Conservation (phyloP, 371 early-diverging fungal genomes). For the Aphelidium insulamus region DNA sequence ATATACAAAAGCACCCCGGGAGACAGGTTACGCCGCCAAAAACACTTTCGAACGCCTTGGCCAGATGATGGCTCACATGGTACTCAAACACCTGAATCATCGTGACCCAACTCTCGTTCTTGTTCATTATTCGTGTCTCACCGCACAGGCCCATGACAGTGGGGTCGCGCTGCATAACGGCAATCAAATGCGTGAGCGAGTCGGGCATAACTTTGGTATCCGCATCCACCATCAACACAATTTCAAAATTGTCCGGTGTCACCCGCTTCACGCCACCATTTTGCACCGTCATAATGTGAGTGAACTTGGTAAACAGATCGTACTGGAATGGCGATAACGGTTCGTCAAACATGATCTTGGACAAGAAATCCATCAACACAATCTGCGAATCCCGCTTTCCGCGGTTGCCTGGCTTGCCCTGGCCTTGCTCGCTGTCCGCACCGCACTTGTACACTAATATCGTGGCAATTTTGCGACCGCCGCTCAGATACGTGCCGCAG, state of each 20-base stretch:
- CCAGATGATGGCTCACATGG: conserved; percentile 82
- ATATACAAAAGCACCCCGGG: conserved; percentile 90
- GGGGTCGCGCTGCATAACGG: conserved; percentile 32
- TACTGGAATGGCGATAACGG: conserved; percentile 54
- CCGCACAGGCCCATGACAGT: conserved; percentile 49
- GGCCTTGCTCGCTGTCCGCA: conserved; percentile 16
- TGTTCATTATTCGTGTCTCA: conserved; percentile 46
- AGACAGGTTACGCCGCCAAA: conserved; percentile 96
- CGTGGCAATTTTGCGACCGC: conserved; percentile 11
- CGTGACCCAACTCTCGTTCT: conserved; percentile 20
- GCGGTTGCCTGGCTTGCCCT: conserved; percentile 42
- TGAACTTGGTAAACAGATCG: conserved; percentile 44
- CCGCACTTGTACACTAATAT: conserved; percentile 34
- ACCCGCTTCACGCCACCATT: conserved; percentile 14
- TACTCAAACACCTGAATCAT: conserved; percentile 71
- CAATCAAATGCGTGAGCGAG: conserved; percentile 31
- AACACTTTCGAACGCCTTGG: conserved; percentile 81
- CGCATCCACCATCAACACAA: conserved; percentile 50
- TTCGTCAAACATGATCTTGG: conserved; percentile 43
- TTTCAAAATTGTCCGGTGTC: conserved; percentile 36
- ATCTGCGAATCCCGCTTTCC: conserved; percentile 79
- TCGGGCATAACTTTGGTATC: conserved; percentile 38
- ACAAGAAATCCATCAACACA: conserved; percentile 56
- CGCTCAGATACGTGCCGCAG: conserved; percentile 23
- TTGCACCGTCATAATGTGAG: conserved; percentile 14